Base-by-base conservation (phyloP, 331 rosid genomes). In the Ulmus americana region DNA sequence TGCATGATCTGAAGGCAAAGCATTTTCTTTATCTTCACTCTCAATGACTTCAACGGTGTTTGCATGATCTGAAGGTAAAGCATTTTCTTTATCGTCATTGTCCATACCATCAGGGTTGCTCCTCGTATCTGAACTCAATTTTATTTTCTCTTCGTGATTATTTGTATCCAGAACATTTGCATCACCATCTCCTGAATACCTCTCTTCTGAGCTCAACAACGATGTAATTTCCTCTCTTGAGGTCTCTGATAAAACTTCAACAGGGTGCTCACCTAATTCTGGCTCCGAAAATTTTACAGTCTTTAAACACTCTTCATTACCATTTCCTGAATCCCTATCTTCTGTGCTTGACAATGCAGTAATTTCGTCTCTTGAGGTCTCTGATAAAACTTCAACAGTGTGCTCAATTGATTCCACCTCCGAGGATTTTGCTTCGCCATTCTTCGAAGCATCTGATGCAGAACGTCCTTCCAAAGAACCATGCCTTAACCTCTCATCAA, bases 401-500 rank as follows among this genome's bases (percentile, higher is more conserved):
- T 69, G 72, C 71, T 76, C 78, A 51, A 48, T 64, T 65, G 39
- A 53, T 44, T 35, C 6, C 5, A 55, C 61, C 67, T 71, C 68
- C 51, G 61, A 35, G 53, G 44, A n/a, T 64, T 74, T 50, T 44
- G 39, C 60, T 68, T 48, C 48, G 10, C 62, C 35, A 39, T 61
- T 74, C 54, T 63, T 74, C 55, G 72, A 77, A 79, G 77, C 44
- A 44, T 13, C 69, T 43, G 79, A 73, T 16, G 47, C 65, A 52
- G 59, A 58, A 62, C 73, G 64, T 45, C 72, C 77, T 70, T 69
- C 87, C 41, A 74, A 40, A 57, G 89, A 79, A 55, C 75, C 88
- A 54, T 49, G 58, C 74, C 82, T 86, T 44, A 88, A 79, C 69
- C 74, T 88, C 12, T 76, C 83, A 22, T 79, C 90, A 60, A 72